A percentile compares a stretch with the other conserved stretches of the same genome.
phyloP scores from a whole-genome alignment of 495 filamentous ascomycete species.

The Aspergillus sclerotioniger region DNA sequence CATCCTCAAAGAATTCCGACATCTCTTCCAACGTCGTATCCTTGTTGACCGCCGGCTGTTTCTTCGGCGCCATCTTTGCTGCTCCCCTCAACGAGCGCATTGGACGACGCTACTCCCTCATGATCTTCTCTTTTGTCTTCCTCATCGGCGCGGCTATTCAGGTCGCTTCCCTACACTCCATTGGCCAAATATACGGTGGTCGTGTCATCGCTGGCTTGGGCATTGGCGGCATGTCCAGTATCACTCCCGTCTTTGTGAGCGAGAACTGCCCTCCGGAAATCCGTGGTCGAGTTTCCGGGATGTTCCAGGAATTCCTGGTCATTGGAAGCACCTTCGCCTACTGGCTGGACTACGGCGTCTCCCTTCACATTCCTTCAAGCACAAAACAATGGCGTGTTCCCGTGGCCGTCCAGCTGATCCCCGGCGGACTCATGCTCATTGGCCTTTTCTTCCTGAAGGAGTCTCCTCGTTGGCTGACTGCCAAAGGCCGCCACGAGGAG shows the following conservation, averaged over 20 bases:
- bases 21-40: conserved; percentile 56
- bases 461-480: conserved; percentile 56
- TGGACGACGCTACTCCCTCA: conserved; percentile 57
- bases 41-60: conserved; percentile 63
- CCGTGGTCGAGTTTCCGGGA: conserved; percentile 44
- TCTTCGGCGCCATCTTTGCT: conserved; percentile 63
- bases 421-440: conserved; percentile 47
- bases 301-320: conserved; percentile 37
- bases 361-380: conserved; percentile 36
- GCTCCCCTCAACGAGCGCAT: conserved; percentile 57
- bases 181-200: conserved; percentile 40
- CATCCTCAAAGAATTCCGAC: conserved; percentile 15
- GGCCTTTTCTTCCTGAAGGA: conserved; percentile 53
- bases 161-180: conserved; percentile 40
- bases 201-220: conserved; percentile 45
- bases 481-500: conserved; percentile 43
- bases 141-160: conserved; percentile 64
- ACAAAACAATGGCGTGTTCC: conserved; percentile 55
- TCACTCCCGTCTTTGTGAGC: conserved; percentile 50
- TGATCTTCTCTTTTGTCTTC: conserved; percentile 56
- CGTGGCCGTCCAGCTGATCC: conserved; percentile 52
- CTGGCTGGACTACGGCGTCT: conserved; percentile 55
- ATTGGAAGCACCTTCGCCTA: conserved; percentile 35
- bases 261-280: conserved; percentile 43
- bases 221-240: conserved; percentile 46